Evolutionary conservation across 2,329 filamentous ascomycete genomes (phyloP), one percentile per base, ranked within the genome.

Genomic region (Botrytis galanthina): DNA sequence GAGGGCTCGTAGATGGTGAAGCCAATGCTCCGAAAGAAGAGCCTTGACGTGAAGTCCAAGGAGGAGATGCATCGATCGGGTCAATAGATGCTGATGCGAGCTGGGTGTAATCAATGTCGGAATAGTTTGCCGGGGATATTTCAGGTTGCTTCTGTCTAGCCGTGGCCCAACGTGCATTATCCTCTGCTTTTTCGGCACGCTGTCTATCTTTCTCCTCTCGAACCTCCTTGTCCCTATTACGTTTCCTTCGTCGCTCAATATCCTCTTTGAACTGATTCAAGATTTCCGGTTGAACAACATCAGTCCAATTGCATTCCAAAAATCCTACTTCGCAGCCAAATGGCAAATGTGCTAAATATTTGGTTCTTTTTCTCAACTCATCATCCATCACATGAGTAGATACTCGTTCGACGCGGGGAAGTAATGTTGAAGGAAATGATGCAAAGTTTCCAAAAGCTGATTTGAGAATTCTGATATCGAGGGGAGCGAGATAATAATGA

Each of bases 1-100:
- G 91, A 0, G 95, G 94, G 75, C 93, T 97, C 1, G 93, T 95
- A 6, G 93, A 95, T 77, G 95, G 90, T 1, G 91, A 91, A 0
- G 93, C 92, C 35, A 97, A 83, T 3, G 89, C 88, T 48, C 87
- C 87, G 78, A 93, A 94, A 0, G 88, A 89, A 20, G 86, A 85
- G 32, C 88, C 85, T 66, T 87, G 85, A 0, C 88, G 88, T 16
- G 89, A 87, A 7, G 87, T 85, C 77, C 84, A 87, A 1, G 85
- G 85, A 29, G 85, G 87, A 78, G 78, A 87, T 81, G 76, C 81
- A 61, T 82, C 84, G 29, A 81, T 74, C n/a, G 84, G 83, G 46
- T 85, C 85, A 73, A 87, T 84, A 12, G 80, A 80, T 10, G 85
- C 84, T 2, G 86, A 82, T 42, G 82, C 84, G 20, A 89, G 87